These are phyloP conservation scores for Psilocybe cyanescens DNA, from an alignment of 768 basidiomycete species.

Conservation along the genomic window DNA sequence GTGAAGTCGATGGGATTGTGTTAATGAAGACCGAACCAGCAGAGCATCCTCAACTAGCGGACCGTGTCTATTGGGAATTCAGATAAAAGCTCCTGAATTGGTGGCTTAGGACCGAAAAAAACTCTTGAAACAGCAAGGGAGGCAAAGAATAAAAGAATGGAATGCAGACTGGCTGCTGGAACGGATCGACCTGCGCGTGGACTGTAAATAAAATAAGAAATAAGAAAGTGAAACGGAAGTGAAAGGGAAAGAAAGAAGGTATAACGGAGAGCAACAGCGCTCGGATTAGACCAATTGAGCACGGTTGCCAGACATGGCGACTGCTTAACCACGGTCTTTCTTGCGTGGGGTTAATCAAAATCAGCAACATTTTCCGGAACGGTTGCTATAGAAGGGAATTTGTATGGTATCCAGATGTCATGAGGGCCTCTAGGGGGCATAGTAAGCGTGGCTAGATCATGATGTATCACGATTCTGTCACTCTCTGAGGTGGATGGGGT, in stretches of 20 bases:
- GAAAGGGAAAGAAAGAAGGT: slow-evolving; percentile 9
- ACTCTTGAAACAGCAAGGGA: neutral
- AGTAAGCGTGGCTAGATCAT: slow-evolving; percentile 6
- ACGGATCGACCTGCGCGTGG: slow-evolving; percentile 25
- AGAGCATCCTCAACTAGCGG: slow-evolving; percentile 19
- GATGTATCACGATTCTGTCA: slow-evolving; percentile 14
- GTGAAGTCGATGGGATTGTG: slow-evolving; percentile 10
- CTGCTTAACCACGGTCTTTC: slow-evolving; percentile 15
- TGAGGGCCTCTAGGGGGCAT: neutral
- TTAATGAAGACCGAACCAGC: slow-evolving; percentile 16
- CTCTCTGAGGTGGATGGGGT: neutral
- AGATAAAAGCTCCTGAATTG: neutral
- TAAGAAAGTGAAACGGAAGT: slow-evolving; percentile 12
- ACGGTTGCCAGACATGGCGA: slow-evolving; percentile 18
- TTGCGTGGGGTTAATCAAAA: slow-evolving; percentile 2
- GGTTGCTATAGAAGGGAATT: slow-evolving; percentile 22
- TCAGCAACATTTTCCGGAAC: slow-evolving; percentile 13
- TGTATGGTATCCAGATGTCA: slow-evolving; percentile 23
- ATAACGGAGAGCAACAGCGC: slow-evolving; percentile 2
- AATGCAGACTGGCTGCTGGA: slow-evolving; percentile 32
- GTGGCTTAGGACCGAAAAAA: neutral
- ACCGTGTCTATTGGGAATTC: neutral
- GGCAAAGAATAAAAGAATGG: slow-evolving; percentile 29
- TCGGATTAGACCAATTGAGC: slow-evolving; percentile 8
- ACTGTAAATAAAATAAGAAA: slow-evolving; percentile 15